Conservation (phyloP, 371 early-diverging fungal species). For the Nematocida displodere region DNA sequence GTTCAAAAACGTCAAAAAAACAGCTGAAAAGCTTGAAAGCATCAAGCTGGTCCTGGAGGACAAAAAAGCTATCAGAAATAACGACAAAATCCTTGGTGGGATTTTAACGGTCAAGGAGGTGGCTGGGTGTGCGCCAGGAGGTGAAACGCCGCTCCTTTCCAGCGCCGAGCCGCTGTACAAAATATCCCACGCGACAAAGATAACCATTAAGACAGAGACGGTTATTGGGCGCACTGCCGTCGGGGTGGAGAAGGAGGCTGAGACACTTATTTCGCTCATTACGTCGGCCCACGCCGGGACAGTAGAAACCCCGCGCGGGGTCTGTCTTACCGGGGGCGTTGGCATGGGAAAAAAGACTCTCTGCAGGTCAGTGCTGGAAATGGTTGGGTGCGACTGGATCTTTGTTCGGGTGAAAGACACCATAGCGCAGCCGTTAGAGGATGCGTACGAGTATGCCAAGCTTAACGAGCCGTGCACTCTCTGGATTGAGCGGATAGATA, state of each 20-base stretch:
- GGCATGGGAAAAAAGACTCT: slow-evolving; percentile 44
- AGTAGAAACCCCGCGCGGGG: background rate
- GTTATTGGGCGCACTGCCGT: background rate
- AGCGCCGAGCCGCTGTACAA: background rate
- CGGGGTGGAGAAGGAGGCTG: slow-evolving; percentile 24
- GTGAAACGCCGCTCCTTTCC: background rate
- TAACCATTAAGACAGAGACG: slow-evolving; percentile 20
- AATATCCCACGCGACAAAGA: slow-evolving; percentile 18
- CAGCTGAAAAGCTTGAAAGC: slow-evolving; percentile 29
- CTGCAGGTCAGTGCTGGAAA: slow-evolving; percentile 5
- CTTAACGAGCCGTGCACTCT: slow-evolving; percentile 53
- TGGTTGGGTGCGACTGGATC: slow-evolving; percentile 32
- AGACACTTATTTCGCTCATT: background rate
- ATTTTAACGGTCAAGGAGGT: no score
- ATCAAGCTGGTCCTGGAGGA: slow-evolving; percentile 21
- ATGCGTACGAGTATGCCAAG: slow-evolving; percentile 46
- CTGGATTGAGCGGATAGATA: slow-evolving; percentile 38
- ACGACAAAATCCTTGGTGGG: background rate
- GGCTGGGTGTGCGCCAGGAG: no score
- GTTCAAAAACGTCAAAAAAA: slow-evolving; percentile 18
- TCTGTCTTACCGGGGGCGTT: slow-evolving; percentile 3
- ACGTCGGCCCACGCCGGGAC: background rate
- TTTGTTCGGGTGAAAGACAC: background rate
- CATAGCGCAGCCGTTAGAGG: background rate
- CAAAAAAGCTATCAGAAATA: slow-evolving; percentile 1